Percentiles rank a stretch among this genome's conserved stretches.
Evolutionary conservation across 306 rosid genomes (phyloP).

Genomic region (Cucurbita argyrosperma): DNA sequence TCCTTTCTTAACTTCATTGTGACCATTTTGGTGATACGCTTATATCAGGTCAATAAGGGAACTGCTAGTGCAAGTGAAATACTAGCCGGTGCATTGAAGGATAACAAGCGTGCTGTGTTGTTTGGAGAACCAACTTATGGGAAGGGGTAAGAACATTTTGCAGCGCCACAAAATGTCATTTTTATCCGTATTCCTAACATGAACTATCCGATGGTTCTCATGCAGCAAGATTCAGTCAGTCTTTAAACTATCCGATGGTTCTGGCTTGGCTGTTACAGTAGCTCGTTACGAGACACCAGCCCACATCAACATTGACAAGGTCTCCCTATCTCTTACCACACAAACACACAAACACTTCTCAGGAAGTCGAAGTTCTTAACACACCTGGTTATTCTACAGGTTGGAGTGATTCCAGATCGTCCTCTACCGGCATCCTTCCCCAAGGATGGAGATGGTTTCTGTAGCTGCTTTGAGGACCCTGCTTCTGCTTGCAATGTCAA

Average conservation of each 20-base stretch:
- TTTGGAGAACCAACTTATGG: constrained; percentile 96
- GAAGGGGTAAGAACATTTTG: constrained; percentile 54
- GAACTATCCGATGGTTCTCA: constrained; percentile 2
- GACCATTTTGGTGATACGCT: background rate
- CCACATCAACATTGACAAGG: constrained; percentile 84
- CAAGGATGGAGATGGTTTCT: constrained; percentile 67
- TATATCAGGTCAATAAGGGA: constrained; percentile 81
- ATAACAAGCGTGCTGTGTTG: constrained; percentile 75
- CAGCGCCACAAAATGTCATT: background rate
- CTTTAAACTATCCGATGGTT: constrained; percentile 86
- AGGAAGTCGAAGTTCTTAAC: background rate
- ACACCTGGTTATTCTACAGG: constrained; percentile 19
- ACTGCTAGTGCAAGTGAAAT: constrained; percentile 99
- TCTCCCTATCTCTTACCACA: constrained; percentile 12
- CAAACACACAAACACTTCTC: background rate
- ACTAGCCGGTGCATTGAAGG: constrained; percentile 92
- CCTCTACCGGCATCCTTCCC: constrained; percentile 76
- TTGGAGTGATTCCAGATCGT: constrained; percentile 89
- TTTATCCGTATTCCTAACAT: constrained; percentile 10
- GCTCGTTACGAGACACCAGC: constrained; percentile 96
- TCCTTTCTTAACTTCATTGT: background rate
- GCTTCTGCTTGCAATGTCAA: constrained; percentile 65
- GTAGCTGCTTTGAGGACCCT: constrained; percentile 79
- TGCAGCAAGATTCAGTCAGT: constrained; percentile 95
- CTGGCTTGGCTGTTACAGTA: constrained; percentile 84